phyloP scores from a whole-genome alignment of 371 early-diverging fungal species.

The Dentiscutata heterogama region DNA sequence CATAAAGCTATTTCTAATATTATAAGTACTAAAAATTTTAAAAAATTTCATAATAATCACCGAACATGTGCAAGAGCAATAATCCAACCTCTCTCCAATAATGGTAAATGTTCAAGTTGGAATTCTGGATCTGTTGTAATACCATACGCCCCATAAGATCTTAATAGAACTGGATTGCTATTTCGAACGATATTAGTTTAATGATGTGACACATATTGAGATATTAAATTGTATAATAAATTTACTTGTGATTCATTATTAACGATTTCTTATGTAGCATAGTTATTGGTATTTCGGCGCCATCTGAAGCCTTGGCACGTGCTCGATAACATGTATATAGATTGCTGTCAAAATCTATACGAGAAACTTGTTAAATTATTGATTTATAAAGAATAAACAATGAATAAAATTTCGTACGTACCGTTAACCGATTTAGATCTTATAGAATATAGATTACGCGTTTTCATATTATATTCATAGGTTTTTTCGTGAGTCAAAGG shows the following conservation, averaged over 20 bases:
- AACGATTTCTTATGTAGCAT: slow-evolving; percentile 69
- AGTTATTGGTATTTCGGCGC: slow-evolving; percentile 71
- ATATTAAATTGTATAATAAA: not conserved
- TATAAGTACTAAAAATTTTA: too few species aligned
- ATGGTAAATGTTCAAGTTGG: slow-evolving; percentile 79
- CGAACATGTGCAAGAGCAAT: slow-evolving; percentile 88
- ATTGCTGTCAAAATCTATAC: slow-evolving; percentile 62
- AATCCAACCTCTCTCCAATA: slow-evolving; percentile 84
- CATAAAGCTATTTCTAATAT: not conserved
- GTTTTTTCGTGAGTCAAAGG: slow-evolving; percentile 78
- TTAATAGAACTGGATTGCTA: slow-evolving; percentile 77
- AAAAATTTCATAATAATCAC: slow-evolving; percentile 51
- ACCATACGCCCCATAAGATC: slow-evolving; percentile 91
- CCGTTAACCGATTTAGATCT: slow-evolving; percentile 64
- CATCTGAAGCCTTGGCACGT: slow-evolving; percentile 62
- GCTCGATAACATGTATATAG: slow-evolving; percentile 64
- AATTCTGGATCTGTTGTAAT: slow-evolving; percentile 82
- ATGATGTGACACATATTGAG: not conserved
- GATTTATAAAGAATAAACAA: not conserved
- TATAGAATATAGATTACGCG: slow-evolving; percentile 57
- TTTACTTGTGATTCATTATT: slow-evolving; percentile 60
- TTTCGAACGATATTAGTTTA: not conserved
- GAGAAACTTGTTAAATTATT: not conserved
- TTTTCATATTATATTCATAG: slow-evolving; percentile 76
- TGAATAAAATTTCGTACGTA: slow-evolving; percentile 54